phyloP scores from a whole-genome alignment of 495 filamentous ascomycete species.

The Podospora anserina region DNA sequence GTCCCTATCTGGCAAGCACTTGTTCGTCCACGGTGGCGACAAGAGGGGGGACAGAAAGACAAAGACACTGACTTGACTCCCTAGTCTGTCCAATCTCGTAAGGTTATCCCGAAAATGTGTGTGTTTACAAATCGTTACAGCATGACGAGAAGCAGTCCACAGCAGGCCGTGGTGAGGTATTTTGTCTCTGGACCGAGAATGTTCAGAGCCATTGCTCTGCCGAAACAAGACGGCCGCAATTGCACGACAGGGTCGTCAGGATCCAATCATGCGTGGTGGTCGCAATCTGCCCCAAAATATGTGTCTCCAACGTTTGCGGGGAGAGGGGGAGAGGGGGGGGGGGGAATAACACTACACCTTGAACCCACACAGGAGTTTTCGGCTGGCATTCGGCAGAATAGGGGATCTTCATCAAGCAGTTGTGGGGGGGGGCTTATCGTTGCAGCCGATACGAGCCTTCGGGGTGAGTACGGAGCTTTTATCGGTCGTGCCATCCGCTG shows the following conservation, averaged over 20 bases:
- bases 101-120: neutral
- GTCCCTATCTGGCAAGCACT: neutral
- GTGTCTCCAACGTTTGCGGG: conserved; percentile 20
- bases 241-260: conserved; percentile 21
- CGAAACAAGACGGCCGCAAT: conserved; percentile 17
- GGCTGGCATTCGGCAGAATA: neutral
- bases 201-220: conserved; percentile 10
- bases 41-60: neutral
- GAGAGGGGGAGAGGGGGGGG: neutral
- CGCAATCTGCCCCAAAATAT: conserved; percentile 23
- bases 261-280: conserved; percentile 22
- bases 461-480: neutral
- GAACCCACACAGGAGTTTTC: conserved; percentile 13
- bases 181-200: conserved; percentile 18
- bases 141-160: neutral
- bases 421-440: conserved; percentile 9
- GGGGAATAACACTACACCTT: neutral
- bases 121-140: neutral
- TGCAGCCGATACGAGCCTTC: conserved; percentile 1
- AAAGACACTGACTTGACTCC: neutral
- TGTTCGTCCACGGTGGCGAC: neutral
- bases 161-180: conserved; percentile 20
- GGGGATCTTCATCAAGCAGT: neutral
- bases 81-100: neutral
- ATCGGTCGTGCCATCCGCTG: neutral